Base-by-base conservation (phyloP, 202 grass and related monocot species). In the Panicum virgatum region DNA sequence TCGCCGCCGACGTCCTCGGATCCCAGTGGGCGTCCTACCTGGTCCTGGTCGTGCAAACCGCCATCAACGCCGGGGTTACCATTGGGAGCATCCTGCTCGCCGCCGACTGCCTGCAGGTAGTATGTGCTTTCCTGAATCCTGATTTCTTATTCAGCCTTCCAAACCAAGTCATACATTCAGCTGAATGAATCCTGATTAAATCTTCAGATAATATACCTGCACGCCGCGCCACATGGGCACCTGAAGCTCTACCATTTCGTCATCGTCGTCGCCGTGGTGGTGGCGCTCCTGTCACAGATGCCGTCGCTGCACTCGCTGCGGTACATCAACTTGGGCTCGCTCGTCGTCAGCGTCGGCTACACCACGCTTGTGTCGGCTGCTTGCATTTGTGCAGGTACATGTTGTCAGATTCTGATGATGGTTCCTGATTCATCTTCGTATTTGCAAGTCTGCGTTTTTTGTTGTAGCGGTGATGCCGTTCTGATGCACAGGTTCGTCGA, bases 301-400 rank as follows among this genome's bases (percentile, higher is more conserved):
- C 95, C 95, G 26, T 94, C 95, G 19, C 92, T 94, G 56, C 94
- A 97, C 79, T 94, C 92, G 34, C 84, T 97, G 40, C 90, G 94
- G 2, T 75, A 98, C 82, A 94, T 98, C 78, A 98, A 93, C 84
- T 85, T 98, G 6, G 88, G 72, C 3, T 98, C 95, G 0, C 90
- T 94, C 3, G 3, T 98, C 51, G 82, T 94, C 16, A 79, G 86
- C 84, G 76, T 92, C 45, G 88, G 77, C 72, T 97, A 94, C 78
- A 89, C 86, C 16, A 32, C 83, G 22, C 90, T 97, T 9, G 78
- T 97, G 3, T 81, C 89, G 1, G 77, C 47, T 0, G 94, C 86
- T 18, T 94, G 94, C 84, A 87, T 97, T 26, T 82, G 80, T 27
- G 88, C 92, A 48, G 94, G 94, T 91, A 51, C 23, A 9, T 30